A percentile compares a stretch with the other conserved stretches of the same genome.
phyloP scores from a whole-genome alignment of 345 rosid genomes.

The Geranium rotundifolium region DNA sequence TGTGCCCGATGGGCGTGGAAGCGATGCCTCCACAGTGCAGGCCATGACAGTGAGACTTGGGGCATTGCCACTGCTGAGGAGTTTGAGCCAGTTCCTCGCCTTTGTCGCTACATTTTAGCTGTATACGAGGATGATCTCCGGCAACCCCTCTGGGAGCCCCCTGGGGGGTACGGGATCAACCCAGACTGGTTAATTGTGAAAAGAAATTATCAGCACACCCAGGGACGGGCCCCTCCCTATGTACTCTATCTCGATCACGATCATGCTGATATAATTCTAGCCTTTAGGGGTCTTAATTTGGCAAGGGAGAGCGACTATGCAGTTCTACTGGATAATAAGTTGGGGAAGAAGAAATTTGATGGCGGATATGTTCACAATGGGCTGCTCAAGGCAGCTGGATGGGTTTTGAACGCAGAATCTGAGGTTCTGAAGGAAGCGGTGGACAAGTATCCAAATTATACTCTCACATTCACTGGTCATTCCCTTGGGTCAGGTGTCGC shows the following conservation, averaged over 20 bases:
- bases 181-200: constrained; percentile 52
- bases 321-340: constrained; percentile 73
- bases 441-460: constrained; percentile 58
- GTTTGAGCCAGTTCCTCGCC: no score
- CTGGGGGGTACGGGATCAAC: constrained; percentile 75
- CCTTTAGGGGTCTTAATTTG: constrained; percentile 74
- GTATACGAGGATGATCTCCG: constrained; percentile 86
- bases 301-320: constrained; percentile 88
- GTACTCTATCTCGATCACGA: constrained; percentile 72
- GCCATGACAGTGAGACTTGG: constrained; percentile 90
- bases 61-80: constrained; percentile 68
- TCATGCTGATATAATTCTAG: constrained; percentile 61
- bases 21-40: constrained; percentile 81
- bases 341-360: constrained; percentile 68
- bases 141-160: constrained; percentile 81
- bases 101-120: constrained; percentile 78
- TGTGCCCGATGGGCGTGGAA: constrained; percentile 97
- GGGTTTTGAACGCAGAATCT: constrained; percentile 71
- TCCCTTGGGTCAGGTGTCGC: constrained; percentile 96
- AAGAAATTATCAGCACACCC: constrained; percentile 61
- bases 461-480: constrained; percentile 83
- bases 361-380: constrained; percentile 97
- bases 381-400: constrained; percentile 73
- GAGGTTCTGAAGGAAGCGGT: constrained; percentile 54
- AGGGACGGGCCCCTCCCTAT: constrained; percentile 76